Evolutionary conservation across 805 yeast species (phyloP).

Genomic region (Candida boleticola): DNA sequence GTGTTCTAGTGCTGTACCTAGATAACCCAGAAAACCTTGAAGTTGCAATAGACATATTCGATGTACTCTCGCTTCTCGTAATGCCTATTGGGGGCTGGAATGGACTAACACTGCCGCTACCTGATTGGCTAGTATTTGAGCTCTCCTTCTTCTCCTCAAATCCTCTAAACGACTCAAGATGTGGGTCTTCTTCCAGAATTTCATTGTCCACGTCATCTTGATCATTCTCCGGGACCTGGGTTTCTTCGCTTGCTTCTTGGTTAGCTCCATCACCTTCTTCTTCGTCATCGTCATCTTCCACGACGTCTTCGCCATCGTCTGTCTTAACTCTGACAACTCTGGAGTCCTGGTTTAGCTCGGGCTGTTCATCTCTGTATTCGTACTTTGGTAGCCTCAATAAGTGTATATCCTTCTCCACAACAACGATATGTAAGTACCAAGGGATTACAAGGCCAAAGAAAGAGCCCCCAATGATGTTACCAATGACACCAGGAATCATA

Average conservation of each 20-base stretch:
- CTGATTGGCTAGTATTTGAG: not conserved
- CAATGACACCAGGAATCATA: slow-evolving; percentile 67
- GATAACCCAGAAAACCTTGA: slow-evolving; percentile 11
- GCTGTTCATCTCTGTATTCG: slow-evolving; percentile 78
- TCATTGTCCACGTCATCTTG: no score
- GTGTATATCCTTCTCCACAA: slow-evolving; percentile 68
- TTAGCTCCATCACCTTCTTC: slow-evolving; percentile 4
- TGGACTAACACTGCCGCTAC: no score
- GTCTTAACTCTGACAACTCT: slow-evolving; percentile 60
- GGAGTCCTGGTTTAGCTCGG: slow-evolving; percentile 72
- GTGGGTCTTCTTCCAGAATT: no score
- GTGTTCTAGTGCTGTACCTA: slow-evolving; percentile 6
- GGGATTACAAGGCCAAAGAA: slow-evolving; percentile 64
- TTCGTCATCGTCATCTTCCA: slow-evolving; percentile 11
- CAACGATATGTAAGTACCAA: slow-evolving; percentile 69
- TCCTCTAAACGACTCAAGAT: not conserved
- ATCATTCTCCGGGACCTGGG: no score
- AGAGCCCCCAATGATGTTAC: slow-evolving; percentile 78
- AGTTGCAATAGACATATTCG: slow-evolving; percentile 8
- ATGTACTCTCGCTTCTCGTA: not conserved
- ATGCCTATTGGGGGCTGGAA: not conserved
- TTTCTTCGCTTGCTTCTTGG: not conserved
- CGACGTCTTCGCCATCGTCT: slow-evolving; percentile 10
- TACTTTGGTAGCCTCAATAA: slow-evolving; percentile 61
- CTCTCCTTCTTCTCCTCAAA: not conserved